Conservation (phyloP, 495 filamentous ascomycete species). For the Penicillium malachiteum region DNA sequence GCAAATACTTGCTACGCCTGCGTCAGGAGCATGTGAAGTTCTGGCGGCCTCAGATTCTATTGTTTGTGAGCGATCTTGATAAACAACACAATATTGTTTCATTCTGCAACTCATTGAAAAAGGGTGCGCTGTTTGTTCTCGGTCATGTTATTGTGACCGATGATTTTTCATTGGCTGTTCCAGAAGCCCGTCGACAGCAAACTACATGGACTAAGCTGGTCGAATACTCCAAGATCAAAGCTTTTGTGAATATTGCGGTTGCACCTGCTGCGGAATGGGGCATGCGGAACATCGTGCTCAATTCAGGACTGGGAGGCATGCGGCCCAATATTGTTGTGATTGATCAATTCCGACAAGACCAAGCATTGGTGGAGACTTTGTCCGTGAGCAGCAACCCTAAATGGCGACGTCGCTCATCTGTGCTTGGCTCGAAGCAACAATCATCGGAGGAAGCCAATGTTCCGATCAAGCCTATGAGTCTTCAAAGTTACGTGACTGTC, state of each 20-base stretch:
- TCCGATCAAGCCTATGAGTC: slow-evolving; percentile 60
- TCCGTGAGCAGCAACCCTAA: slow-evolving; percentile 20
- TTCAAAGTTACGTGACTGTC: slow-evolving; percentile 74
- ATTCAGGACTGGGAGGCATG: slow-evolving; percentile 85
- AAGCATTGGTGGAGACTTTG: slow-evolving; percentile 51
- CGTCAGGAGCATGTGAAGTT: slow-evolving; percentile 90
- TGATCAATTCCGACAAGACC: slow-evolving; percentile 62
- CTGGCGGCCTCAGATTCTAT: slow-evolving; percentile 82
- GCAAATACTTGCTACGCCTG: slow-evolving; percentile 80
- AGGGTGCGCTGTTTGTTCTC: slow-evolving; percentile 79
- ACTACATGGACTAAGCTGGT: slow-evolving; percentile 82
- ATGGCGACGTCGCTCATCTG: slow-evolving; percentile 24
- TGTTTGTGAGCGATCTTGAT: slow-evolving; percentile 80
- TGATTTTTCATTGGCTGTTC: slow-evolving; percentile 74
- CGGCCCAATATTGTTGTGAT: slow-evolving; percentile 83
- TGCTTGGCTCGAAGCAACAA: slow-evolving; percentile 9
- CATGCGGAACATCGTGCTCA: slow-evolving; percentile 75
- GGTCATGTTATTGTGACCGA: slow-evolving; percentile 85
- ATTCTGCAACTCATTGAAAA: slow-evolving; percentile 90
- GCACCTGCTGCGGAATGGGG: slow-evolving; percentile 85
- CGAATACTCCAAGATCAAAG: slow-evolving; percentile 83
- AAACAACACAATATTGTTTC: slow-evolving; percentile 78
- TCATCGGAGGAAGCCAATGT: slow-evolving; percentile 45
- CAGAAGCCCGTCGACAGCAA: slow-evolving; percentile 79
- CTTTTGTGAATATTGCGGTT: slow-evolving; percentile 82